Base-by-base conservation (phyloP, 345 rosid genomes). In the Pistacia atlantica region DNA sequence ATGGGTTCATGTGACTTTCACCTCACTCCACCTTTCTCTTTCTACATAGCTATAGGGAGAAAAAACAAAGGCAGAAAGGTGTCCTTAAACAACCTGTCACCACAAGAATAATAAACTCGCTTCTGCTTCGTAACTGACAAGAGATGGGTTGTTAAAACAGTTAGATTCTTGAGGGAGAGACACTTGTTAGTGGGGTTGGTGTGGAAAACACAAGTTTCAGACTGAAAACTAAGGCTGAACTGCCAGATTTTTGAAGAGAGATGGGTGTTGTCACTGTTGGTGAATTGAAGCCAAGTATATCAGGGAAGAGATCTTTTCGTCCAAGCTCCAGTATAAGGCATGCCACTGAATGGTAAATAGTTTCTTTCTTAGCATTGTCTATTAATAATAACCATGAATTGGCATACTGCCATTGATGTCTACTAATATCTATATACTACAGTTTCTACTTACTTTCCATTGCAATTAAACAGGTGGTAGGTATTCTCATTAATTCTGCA, bases 301-400 rank as follows among this genome's bases (percentile, higher is more conserved):
- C 98, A 4, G 95, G 97, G 73, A 96, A 96, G 88, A 88, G 97
- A 85, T 82, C 91, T 0, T 93, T 92, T 82, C 97, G 98, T 77
- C 90, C 95, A 33, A 92, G 84, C 75, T 89, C 98, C n/a, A 96
- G 88, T 56, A 92, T 93, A 76, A 89, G 97, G 79, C 98, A 96
- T 83, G 94, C 98, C 74, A 85, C 98, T 69, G 99, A 93, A 90
- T 96, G 99, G 98, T 96, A 90, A 80, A 13, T 17, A 8, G 46
- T 49, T 17, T 33, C 25, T 69, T 33, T 59, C 70, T 49, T 56
- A 28, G 52, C 61, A 49, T 35, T 55, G 16, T 52, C 72, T 7
- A 42, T 52, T 42, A 42, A 42, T 42, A 42, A 42, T 42, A 42
- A 42, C 46, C 46, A 42, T 38, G 46, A 18, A 54, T 16, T 67